Base-by-base conservation (phyloP, 179 eudicot genomes). In the Vitellaria paradoxa region DNA sequence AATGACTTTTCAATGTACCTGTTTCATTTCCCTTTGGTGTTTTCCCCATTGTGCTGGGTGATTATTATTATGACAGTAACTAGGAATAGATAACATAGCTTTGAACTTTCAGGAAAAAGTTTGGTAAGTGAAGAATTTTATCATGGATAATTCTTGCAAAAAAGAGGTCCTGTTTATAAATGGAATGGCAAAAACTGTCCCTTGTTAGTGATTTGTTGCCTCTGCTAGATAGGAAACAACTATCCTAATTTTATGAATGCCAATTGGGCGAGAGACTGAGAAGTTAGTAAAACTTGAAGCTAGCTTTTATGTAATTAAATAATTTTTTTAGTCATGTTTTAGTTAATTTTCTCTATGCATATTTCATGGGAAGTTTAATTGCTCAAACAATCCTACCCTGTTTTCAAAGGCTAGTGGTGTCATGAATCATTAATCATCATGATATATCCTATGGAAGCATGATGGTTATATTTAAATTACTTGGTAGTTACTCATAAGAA, bases 391-490 rank as follows among this genome's bases (percentile, higher is more conserved):
- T 59, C 7, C 23, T 61, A 5, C 3, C 0, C 17, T 21, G 13
- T 3, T 61, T 61, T 61, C 30, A 61, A 61, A 61, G 30, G 26
- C 30, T 7, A 21, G 23, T 8, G 1, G 62, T 59, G 45, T 40
- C 37, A 47, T 47, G 50, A 45, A 8, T 47, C 24, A 8, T 67
- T 52, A 67, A 18, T 68, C 53, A 68, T 68, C 26, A n/a, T 18
- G 11, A 68, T 68, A 42, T 49, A 10, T 40, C 9, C n/a, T n/a
- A 47, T 4, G 42, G 74, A 70, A 13, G 62, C 42, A 53, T 18
- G 40, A 14, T 23, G 20, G 66, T 57, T 79, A 24, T 52, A 26
- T 59, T 65, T 50, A 68, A 53, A 30, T 68, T 79, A 68, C 57
- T 59, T 40, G 30, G 24, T 26, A 23, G 26, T 23, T 73, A 57